Evolutionary conservation across 2,329 filamentous ascomycete species (phyloP), one percentile per base, ranked within the genome.

Genomic region (Penicillium sp.): DNA sequence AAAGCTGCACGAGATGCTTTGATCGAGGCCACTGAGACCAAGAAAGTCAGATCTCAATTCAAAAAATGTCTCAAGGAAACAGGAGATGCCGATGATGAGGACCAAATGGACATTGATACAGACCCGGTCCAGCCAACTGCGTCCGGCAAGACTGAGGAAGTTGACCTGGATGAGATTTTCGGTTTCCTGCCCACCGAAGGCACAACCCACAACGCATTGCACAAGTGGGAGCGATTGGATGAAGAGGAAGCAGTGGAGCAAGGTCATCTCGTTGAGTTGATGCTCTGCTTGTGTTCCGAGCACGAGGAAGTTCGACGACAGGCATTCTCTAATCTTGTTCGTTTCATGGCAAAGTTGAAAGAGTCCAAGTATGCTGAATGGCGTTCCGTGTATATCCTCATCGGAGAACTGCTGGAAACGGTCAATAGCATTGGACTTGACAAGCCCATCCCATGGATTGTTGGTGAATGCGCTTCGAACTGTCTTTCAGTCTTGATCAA

Each of bases 381-480:
- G 65, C 85, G 89, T 34, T 87, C 92, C 55, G 75, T 92, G 5
- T 92, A 88, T 77, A 79, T 96, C 9, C 80, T 96, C 4, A 79
- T 94, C 2, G 88, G 85, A 51, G 92, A 96, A 70, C 70, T 95
- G 6, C 79, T 85, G 13, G 91, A 96, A 70, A 94, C 92, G 0
- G 82, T 83, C 12, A 80, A 79, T 50, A 68, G 75, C 7, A 68
- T 76, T 33, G 79, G 87, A 43, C 75, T 83, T 41, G 72, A 76
- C 7, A 74, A 74, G 3, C 81, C 87, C 1, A 76, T 95, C 3
- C 87, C 91, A 0, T 90, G 86, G 54, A 79, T 90, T 12, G 84
- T 90, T 6, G 82, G 85, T n/a, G 83, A 87, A 10, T 94, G 96
- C 63, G 86, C 90, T 7, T 80, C 82, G 43, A 84, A 85, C 58